Conservation (phyloP, 2,329 filamentous ascomycete genomes). For the Cryoendolithus antarcticus region DNA sequence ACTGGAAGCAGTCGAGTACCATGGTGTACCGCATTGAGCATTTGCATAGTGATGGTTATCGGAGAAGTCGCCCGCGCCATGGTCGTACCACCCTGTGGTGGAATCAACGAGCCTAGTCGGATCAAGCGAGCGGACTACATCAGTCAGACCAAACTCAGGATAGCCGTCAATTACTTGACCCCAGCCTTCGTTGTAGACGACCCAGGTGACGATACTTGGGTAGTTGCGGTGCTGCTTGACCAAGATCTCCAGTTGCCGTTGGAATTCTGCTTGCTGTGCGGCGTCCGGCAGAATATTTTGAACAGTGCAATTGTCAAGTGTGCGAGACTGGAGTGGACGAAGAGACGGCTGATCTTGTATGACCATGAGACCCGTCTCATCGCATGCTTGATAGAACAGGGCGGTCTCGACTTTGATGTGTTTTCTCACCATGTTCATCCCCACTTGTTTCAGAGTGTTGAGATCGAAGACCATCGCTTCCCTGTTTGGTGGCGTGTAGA, state of each 20-base stretch:
- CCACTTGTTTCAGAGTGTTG: slow-evolving; percentile 47
- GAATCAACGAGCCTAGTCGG: slow-evolving; percentile 52
- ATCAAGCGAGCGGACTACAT: slow-evolving; percentile 45
- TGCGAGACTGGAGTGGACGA: slow-evolving; percentile 27
- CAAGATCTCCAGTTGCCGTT: slow-evolving; percentile 49
- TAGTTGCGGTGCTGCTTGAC: slow-evolving; percentile 52
- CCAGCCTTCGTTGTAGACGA: slow-evolving; percentile 64
- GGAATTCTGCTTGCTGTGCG: slow-evolving; percentile 50
- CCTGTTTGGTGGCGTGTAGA: slow-evolving; percentile 48
- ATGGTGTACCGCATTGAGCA: slow-evolving; percentile 58
- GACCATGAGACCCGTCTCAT: slow-evolving; percentile 49
- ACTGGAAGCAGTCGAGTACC: slow-evolving; percentile 45
- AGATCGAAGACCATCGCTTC: slow-evolving; percentile 56
- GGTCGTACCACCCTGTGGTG: slow-evolving; percentile 54
- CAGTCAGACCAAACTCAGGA: slow-evolving; percentile 46
- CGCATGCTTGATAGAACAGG: slow-evolving; percentile 54
- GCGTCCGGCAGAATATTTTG: slow-evolving; percentile 24
- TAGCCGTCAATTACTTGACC: slow-evolving; percentile 41
- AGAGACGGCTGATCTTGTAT: slow-evolving; percentile 60
- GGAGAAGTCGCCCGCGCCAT: slow-evolving; percentile 53
- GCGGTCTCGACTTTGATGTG: slow-evolving; percentile 56
- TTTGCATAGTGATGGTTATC: slow-evolving; percentile 64
- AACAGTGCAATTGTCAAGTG: slow-evolving; percentile 11
- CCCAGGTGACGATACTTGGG: slow-evolving; percentile 54
- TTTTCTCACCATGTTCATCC: slow-evolving; percentile 58